Conservation (phyloP, 2,329 filamentous ascomycete species). For the Fusarium veterinarium region DNA sequence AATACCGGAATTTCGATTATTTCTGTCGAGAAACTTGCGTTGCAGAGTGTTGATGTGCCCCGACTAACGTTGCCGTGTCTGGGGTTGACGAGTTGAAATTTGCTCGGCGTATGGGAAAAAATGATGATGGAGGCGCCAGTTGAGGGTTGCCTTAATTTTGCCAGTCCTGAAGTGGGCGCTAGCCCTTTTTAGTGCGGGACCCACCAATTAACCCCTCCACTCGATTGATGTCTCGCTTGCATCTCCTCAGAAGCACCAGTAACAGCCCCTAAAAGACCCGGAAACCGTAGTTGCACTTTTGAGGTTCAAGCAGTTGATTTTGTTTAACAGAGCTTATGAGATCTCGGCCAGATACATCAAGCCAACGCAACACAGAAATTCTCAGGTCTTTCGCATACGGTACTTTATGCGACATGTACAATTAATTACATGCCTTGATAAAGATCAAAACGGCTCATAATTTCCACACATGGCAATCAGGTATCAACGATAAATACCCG, state of each 20-base stretch:
- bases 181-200: conserved; percentile 44
- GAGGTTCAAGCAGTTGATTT: background rate
- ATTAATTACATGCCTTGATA: background rate
- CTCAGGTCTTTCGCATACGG: background rate
- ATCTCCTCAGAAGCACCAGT: conserved; percentile 15
- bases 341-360: background rate
- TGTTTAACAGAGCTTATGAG: background rate
- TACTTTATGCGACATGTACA: background rate
- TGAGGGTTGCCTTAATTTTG: conserved; percentile 60
- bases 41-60: conserved; percentile 48
- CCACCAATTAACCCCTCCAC: conserved; percentile 27
- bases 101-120: conserved; percentile 56
- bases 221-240: conserved; percentile 39
- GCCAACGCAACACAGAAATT: background rate
- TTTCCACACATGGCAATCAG: background rate
- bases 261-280: background rate
- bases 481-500: background rate
- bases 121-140: conserved; percentile 50
- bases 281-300: background rate
- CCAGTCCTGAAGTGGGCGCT: conserved; percentile 56
- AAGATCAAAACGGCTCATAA: background rate
- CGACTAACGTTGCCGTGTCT: conserved; percentile 56
- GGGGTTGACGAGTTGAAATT: conserved; percentile 58
- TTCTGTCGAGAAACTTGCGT: conserved; percentile 34
- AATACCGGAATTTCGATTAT: conserved; percentile 4